Evolutionary conservation across 257 asterid species (phyloP).

Genomic region (Salvia splendens): DNA sequence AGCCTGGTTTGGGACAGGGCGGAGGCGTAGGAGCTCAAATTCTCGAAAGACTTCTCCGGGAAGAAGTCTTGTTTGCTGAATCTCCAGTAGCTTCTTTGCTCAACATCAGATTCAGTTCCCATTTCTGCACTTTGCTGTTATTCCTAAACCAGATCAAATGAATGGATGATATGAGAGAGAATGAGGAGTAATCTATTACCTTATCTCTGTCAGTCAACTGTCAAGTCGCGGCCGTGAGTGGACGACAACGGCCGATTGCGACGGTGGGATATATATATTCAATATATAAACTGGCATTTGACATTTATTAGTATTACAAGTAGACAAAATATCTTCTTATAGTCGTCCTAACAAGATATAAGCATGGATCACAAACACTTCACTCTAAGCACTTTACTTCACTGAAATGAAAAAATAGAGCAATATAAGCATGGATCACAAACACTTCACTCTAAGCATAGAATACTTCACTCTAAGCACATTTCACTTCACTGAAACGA

Average conservation of each 20-base stretch:
- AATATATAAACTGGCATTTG: slow-evolving; percentile 4
- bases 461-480: too few species aligned
- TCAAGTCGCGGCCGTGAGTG: neutral
- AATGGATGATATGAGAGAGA: neutral
- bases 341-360: too few species aligned
- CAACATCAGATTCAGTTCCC: slow-evolving; percentile 35
- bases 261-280: neutral
- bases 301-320: neutral
- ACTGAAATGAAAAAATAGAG: too few species aligned
- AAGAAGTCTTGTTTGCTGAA: slow-evolving; percentile 63
- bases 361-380: too few species aligned
- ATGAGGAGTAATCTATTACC: neutral
- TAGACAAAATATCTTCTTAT: neutral
- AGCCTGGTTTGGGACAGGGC: slow-evolving; percentile 48
- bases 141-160: neutral
- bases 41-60: slow-evolving; percentile 54
- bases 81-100: slow-evolving; percentile 62
- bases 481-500: too few species aligned
- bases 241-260: neutral
- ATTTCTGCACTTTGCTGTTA: slow-evolving; percentile 11
- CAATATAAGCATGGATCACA: too few species aligned
- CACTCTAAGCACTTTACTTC: too few species aligned
- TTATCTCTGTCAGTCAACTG: neutral
- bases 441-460: too few species aligned
- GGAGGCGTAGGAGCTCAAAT: slow-evolving; percentile 44